Conservation (phyloP, 345 rosid species). For the Populus simonii region DNA sequence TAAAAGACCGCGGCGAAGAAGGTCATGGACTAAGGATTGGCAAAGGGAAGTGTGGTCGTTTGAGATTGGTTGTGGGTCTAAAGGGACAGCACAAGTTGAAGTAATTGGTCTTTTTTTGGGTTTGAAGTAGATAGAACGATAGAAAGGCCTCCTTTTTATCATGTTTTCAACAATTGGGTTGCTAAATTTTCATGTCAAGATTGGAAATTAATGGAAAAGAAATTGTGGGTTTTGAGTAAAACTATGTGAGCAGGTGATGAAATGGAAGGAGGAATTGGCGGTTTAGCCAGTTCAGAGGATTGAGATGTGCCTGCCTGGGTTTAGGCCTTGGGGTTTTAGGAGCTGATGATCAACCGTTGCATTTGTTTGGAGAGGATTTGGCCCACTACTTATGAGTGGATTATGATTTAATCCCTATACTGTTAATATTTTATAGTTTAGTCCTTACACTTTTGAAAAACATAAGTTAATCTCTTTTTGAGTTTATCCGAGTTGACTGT, state of each 20-base stretch:
- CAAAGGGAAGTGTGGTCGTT: conserved; percentile 37
- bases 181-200: not conserved
- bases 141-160: conserved; percentile 2
- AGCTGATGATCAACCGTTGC: not conserved
- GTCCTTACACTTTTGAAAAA: not conserved
- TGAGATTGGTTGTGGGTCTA: conserved; percentile 21
- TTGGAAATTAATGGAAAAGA: not conserved
- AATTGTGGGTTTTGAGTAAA: not conserved
- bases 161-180: not conserved
- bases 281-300: not conserved
- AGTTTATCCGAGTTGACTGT: not conserved
- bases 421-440: not conserved
- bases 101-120: conserved; percentile 28
- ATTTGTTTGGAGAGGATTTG: not conserved
- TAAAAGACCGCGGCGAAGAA: conserved; percentile 38
- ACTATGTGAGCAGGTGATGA: not conserved
- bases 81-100: conserved; percentile 29
- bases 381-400: not conserved
- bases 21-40: conserved; percentile 43
- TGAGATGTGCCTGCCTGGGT: not conserved
- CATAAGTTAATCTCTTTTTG: not conserved
- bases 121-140: conserved; percentile 23
- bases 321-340: not conserved
- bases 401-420: not conserved
- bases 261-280: not conserved